Evolutionary conservation across 1,139 yeast genomes (phyloP), one percentile per base, ranked within the genome.

Genomic region (Blastobotrys aristatus): DNA sequence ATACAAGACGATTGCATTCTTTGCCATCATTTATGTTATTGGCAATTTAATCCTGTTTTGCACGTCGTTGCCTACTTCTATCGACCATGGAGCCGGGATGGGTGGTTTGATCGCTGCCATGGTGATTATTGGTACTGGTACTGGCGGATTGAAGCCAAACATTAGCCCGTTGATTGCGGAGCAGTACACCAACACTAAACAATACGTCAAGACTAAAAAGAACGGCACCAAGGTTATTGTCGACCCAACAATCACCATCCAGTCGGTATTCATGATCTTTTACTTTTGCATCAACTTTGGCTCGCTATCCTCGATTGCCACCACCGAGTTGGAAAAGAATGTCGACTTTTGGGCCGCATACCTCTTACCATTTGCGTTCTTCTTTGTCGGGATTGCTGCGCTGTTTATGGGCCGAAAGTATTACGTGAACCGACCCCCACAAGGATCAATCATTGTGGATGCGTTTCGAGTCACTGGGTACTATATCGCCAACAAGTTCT

Each of bases 211-310:
- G 61, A 77, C 75, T 2, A 68, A 76, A 46, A 78, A 80, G 54
- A 63, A 70, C 38, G 95, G 88, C 44, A 82, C 80, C 60, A 71
- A 74, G 40, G 90, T 84, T 29, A 76, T 87, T 56, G 75, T 84
- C 39, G 92, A 84, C 59, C 83, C 86, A 47, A 76, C 78, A 57
- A 72, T 80, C 51, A 80, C 95, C 13, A 70, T 84, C 51, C 88
- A 84, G 69, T 76, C 85, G 64, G 75, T 87, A 68, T 82, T 88
- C 53, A 75, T 84, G 73, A 71, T 82, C 34, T 87, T 87, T 67
- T 87, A 87, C 68, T 75, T 87, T 77, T 75, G 86, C 61, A 83
- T 87, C 64, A 88, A 88, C 63, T 69, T 84, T 56, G 96, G 96
- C 47, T 81, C 94, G 10, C 75, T 87, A 57, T 76, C 86, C 52